Evolutionary conservation across 2,329 filamentous ascomycete species (phyloP), one percentile per base, ranked within the genome.

Genomic region (Arthrobotrys sphaeroides): DNA sequence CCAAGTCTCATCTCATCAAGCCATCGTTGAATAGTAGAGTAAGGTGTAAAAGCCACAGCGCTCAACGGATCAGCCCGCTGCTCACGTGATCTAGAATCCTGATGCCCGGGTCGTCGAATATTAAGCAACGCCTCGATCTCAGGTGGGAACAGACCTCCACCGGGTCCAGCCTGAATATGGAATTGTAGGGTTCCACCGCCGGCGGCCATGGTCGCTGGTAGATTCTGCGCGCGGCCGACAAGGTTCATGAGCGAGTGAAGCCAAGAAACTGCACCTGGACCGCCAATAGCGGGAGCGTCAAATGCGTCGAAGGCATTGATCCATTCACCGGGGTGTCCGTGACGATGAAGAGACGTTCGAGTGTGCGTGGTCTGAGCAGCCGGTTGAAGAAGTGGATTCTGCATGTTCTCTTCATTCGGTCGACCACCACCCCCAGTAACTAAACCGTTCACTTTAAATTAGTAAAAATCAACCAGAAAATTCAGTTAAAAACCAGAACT

Each of bases 1-100:
- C 98, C 86, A 82, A 99, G 89, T 77, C 90, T 90, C 6, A 93
- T 90, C 82, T 98, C 96, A 80, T 97, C 93, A 80, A 91, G 88
- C 90, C 96, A 99, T 76, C 95, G 90, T 62, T 87, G 86, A 66
- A 87, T 85, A 0, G 95, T 98, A 6, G 88, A 86, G 38, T 89
- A 88, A 6, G 92, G 86, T 18, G 86, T 84, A 81, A 98, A 98
- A 1, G 89, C 85, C 24, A 92, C 90, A 64, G 79, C 80, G 38
- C 81, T 81, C 53, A 83, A 60, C 33, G 84, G 84, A 73, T 86
- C 85, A 64, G 86, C 85, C 43, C 84, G 83, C 75, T 83, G 81
- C 47, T 79, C 74, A 10, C 80, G 76, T 24, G 69, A 65, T 36
- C 77, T 69, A 31, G 28, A 12, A 13, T 81, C 81, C 18, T 78